Conservation (phyloP, 2,329 filamentous ascomycete species). For the Penicillium nordicum region DNA sequence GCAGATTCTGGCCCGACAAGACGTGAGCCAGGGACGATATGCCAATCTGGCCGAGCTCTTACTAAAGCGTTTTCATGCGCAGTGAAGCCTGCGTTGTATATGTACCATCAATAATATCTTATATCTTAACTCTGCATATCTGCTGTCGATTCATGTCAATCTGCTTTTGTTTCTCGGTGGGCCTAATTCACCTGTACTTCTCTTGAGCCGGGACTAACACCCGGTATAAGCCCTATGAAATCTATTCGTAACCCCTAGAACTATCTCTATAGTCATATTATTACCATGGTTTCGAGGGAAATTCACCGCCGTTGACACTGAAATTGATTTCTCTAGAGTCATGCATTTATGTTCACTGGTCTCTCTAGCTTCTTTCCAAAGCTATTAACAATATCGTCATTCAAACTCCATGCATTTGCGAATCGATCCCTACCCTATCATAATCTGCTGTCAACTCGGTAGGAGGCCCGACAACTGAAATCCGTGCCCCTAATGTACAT, state of each 20-base stretch:
- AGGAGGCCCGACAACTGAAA: neutral
- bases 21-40: slow-evolving; percentile 21
- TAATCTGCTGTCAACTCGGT: neutral
- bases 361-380: neutral
- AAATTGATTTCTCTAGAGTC: neutral
- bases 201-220: neutral
- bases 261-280: neutral
- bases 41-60: slow-evolving; percentile 29
- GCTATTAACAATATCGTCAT: neutral
- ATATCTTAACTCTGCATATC: neutral
- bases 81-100: slow-evolving; percentile 16
- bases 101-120: slow-evolving; percentile 12
- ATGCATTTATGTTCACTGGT: neutral
- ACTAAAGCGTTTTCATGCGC: slow-evolving; percentile 17
- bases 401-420: neutral
- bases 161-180: slow-evolving; percentile 27
- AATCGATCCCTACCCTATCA: neutral
- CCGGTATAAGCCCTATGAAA: neutral
- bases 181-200: neutral
- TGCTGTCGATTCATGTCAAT: slow-evolving; percentile 20
- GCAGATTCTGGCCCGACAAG: slow-evolving; percentile 28
- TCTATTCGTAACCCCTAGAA: neutral
- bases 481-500: neutral
- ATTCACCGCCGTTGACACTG: slow-evolving; percentile 23
- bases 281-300: slow-evolving; percentile 21